Evolutionary conservation across 441 rosid genomes (phyloP), one percentile per base, ranked within the genome.

Genomic region (Euphorbia celastroides): DNA sequence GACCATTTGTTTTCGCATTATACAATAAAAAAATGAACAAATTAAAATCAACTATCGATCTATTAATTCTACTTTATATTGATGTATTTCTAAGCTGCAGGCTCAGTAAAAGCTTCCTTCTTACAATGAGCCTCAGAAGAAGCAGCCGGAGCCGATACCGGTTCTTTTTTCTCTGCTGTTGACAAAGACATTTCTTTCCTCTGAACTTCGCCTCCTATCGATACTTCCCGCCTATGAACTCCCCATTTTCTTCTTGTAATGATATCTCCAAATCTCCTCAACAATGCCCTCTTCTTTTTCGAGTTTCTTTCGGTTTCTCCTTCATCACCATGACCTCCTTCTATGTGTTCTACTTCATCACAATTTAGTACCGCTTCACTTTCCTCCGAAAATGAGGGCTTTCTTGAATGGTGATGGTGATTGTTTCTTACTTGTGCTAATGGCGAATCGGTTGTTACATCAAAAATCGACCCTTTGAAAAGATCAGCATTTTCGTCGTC

Each of bases 391-490:
- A 70, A 74, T 44, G 75, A 73, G 12, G 88, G 80, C 62, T 81
- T 85, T 64, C 79, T 79, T 67, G 80, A 20, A 28, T 66, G 67
- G n/a, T 64, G 67, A 25, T 38, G 30, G 3, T 60, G 64, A 5
- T 64, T 34, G 1, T 67, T 11, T 1, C 31, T 34, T 27, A 75
- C 44, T 0, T 75, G 66, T 0, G 77, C 70, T 19, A 70, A 74
- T 9, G 92, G 95, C 1, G 95, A 81, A 65, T 79, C 90, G 8
- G 78, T 63, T 0, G 78, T 63, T 0, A 77, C 74, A 55, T 91
- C 95, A 66, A 93, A 88, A 41, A 89, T 89, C 0, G 99, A 93
- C 8, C 99, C 99, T 57, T 75, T 82, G 14, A 93, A 81, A 0
- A 85, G 87, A 60, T 90, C 84, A 1, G 60, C 69, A n/a, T 56